Conservation (phyloP, 192 early-diverging fungal species). For the Coemansia sp. region DNA sequence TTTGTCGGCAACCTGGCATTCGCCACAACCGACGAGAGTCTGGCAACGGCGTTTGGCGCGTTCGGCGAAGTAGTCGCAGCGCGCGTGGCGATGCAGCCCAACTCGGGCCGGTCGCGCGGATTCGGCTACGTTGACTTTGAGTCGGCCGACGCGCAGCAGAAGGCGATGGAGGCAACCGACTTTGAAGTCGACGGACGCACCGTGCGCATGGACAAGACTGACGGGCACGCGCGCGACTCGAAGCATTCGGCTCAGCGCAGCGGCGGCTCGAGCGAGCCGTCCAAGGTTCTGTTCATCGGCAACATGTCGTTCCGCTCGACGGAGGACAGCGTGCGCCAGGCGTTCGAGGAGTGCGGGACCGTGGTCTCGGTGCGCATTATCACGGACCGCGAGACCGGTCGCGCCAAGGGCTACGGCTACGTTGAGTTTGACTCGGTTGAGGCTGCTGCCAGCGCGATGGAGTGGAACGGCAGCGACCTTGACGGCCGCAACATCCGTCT, state of each 20-base stretch:
- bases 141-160: conserved; percentile 61
- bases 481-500: conserved; percentile 81
- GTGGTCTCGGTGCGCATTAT: conserved; percentile 80
- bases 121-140: conserved; percentile 92
- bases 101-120: conserved; percentile 62
- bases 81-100: conserved; percentile 76
- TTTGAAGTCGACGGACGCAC: conserved; percentile 81
- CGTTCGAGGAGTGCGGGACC: conserved; percentile 94
- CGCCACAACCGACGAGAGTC: conserved; percentile 70
- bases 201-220: conserved; percentile 76
- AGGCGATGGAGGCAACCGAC: conserved; percentile 67
- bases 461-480: conserved; percentile 75
- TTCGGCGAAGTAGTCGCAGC: conserved; percentile 71
- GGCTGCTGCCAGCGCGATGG: conserved; percentile 91
- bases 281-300: conserved; percentile 78
- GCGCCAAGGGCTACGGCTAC: conserved; percentile 95
- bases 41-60: conserved; percentile 71
- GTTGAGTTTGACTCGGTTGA: conserved; percentile 90
- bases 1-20: conserved; percentile 92
- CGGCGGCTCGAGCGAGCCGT: conserved; percentile 46
- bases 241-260: neutral
- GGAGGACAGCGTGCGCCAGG: conserved; percentile 86
- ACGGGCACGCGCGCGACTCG: conserved; percentile 6
- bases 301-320: conserved; percentile 88
- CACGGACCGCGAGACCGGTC: conserved; percentile 75